Conservation (phyloP, 176 grass and related monocot genomes). For the Thinopyrum elongatum region DNA sequence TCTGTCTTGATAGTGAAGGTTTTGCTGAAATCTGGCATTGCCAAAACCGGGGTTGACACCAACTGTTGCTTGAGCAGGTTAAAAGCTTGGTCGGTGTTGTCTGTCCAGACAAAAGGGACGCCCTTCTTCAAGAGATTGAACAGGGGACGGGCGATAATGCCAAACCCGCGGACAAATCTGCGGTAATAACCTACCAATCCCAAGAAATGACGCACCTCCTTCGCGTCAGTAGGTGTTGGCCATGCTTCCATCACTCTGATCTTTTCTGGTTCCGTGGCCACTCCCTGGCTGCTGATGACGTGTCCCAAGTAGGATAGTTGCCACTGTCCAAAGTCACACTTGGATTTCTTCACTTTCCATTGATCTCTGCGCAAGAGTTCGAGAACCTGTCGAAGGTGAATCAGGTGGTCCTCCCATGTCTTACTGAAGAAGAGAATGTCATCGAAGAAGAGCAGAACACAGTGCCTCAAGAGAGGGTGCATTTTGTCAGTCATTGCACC, state of each 20-base stretch:
- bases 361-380: neutral
- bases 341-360: neutral
- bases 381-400: neutral
- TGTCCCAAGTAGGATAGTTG: neutral
- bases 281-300: neutral
- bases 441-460: too few relatives aligned
- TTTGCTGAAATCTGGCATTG: neutral
- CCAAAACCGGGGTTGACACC: neutral
- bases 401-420: neutral
- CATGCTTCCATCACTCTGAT: rapidly evolving
- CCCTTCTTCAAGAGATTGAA: neutral
- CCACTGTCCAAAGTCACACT: neutral
- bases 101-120: neutral
- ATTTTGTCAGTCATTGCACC: neutral
- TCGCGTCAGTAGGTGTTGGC: neutral
- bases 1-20: rapidly evolving
- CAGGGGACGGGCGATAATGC: neutral
- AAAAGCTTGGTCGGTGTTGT: too few relatives aligned
- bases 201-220: neutral
- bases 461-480: neutral
- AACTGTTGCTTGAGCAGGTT: too few relatives aligned
- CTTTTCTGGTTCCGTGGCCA: neutral
- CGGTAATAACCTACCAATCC: neutral
- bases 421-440: neutral
- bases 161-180: neutral